Base-by-base conservation (phyloP, 805 yeast species). In the Yarrowia sp. region DNA sequence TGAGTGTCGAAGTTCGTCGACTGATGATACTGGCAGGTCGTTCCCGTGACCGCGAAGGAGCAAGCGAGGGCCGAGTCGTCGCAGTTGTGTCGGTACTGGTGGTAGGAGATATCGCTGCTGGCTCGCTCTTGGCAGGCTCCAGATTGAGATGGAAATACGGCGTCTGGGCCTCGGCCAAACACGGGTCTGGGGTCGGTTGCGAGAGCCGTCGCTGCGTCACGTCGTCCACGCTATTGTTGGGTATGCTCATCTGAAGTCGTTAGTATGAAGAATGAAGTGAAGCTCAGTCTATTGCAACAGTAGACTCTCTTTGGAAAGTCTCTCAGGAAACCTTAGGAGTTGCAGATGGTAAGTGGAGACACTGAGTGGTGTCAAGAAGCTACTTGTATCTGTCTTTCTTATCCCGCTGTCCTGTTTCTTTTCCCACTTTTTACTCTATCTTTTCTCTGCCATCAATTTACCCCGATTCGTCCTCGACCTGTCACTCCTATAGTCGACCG, bases 1-100 rank as follows among this genome's bases (percentile, higher is more conserved):
- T 38, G 38, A 63, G 48, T 38, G 56, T 63, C 10, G 56, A 48
- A 7, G 56, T 38, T 1, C 56, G 45, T 26, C 67, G 19, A 11
- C 48, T 38, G 48, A 63, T 63, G 65, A 59, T 59, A 12, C 52
- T 43, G 9, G 65, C 50, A 0, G 65, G 65, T 5, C 65, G 65
- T 45, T 59, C 52, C 3, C 65, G 48, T 1, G 63, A 41, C 11
- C 48, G 4, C 0, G 61, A n/a, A 1, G 45, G 45, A 2, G 7
- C 15, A 38, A 41, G 12, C 4, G 12, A 19, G 12, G 61, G 61
- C 5, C 36, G 19, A 1, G 16, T 12, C 5, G 40, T n/a, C 2
- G 38, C 40, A 9, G 19, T 40, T 2, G 61, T 22, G 19, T 55
- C 61, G n/a, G 46, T 40, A 9, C 46, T 55, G 8, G 61, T 15